Conservation (phyloP, 495 filamentous ascomycete species). For the Neurospora cerealis region DNA sequence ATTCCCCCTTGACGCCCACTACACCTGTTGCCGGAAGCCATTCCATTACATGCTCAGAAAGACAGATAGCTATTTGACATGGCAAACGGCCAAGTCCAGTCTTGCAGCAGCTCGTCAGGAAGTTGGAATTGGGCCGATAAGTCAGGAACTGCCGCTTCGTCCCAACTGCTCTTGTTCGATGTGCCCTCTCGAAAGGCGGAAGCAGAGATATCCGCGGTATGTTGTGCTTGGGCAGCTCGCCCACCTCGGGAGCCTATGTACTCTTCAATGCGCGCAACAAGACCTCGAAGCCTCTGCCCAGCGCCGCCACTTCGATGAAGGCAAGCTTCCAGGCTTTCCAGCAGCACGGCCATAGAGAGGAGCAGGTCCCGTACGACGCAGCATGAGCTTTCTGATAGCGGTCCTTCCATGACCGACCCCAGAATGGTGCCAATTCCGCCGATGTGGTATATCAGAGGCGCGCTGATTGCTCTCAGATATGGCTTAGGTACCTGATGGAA, state of each 20-base stretch:
- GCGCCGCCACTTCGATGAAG: conserved; percentile 29
- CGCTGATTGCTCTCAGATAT: conserved; percentile 39
- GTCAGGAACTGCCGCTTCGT: background rate
- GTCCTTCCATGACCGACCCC: conserved; percentile 39
- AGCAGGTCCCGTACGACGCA: conserved; percentile 34
- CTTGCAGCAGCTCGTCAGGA: conserved; percentile 10
- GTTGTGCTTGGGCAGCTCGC: background rate
- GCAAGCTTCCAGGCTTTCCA: conserved; percentile 36
- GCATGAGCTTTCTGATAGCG: conserved; percentile 36
- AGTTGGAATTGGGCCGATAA: conserved; percentile 10
- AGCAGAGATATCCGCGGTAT: background rate
- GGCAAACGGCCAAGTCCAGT: conserved; percentile 11
- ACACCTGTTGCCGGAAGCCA: background rate
- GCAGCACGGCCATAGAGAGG: conserved; percentile 39
- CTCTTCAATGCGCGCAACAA: conserved; percentile 38
- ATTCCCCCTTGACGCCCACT: background rate
- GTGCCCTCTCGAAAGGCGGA: background rate
- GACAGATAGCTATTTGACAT: conserved; percentile 5
- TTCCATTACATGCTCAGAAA: background rate
- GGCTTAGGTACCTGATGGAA: conserved; percentile 36
- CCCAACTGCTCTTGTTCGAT: background rate
- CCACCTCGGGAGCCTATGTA: conserved; percentile 32
- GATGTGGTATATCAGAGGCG: conserved; percentile 42
- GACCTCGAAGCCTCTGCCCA: conserved; percentile 29
- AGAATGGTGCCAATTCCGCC: conserved; percentile 42